Evolutionary conservation across 257 asterid species (phyloP).

Genomic region (Echites panduratus): DNA sequence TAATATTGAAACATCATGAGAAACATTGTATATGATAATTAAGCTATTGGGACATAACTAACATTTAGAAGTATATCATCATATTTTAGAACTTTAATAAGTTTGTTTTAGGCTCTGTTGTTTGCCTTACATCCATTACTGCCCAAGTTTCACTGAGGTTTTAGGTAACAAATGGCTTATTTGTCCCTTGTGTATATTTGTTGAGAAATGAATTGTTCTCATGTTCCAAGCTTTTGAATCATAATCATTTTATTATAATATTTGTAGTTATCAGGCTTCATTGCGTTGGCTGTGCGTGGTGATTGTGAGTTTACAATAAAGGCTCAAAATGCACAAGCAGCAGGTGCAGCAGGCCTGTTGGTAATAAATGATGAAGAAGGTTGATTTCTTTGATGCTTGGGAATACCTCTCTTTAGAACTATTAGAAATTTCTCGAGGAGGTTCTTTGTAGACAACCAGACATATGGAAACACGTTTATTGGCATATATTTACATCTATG

Average conservation of each 20-base stretch:
- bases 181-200: neutral
- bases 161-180: neutral
- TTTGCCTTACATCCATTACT: neutral
- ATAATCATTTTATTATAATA: constrained; percentile 18
- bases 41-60: neutral
- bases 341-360: constrained; percentile 74
- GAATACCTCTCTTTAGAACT: constrained; percentile 14
- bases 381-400: constrained; percentile 29
- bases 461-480: neutral
- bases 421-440: neutral
- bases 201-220: neutral
- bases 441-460: neutral
- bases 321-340: constrained; percentile 76
- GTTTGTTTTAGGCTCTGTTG: neutral
- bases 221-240: neutral
- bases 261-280: constrained; percentile 65
- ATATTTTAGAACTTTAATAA: neutral
- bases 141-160: neutral
- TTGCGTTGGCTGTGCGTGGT: constrained; percentile 75
- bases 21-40: neutral
- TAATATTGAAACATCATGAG: neutral
- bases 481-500: neutral
- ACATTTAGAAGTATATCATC: neutral
- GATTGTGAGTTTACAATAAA: constrained; percentile 74
- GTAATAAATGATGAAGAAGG: constrained; percentile 81